A percentile compares a stretch with the other conserved stretches of the same genome.
These are phyloP conservation scores for Claviceps arundinis DNA, from an alignment of 2,329 filamentous ascomycete genomes.

Conservation along the genomic window DNA sequence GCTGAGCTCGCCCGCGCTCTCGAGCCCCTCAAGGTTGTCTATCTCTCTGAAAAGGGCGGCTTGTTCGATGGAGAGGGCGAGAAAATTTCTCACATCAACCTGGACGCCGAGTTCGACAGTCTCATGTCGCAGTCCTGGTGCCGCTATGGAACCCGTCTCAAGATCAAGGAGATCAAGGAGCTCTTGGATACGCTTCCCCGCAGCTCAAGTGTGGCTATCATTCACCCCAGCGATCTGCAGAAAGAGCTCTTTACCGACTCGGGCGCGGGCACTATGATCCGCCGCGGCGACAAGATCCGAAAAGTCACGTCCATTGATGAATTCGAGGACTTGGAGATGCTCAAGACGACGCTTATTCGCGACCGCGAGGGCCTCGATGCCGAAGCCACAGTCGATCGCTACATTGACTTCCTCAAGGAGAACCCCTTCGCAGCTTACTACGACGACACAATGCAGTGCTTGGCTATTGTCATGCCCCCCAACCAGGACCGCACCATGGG, in stretches of 20 bases:
- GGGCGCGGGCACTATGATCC: constrained; percentile 83
- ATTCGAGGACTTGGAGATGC: constrained; percentile 60
- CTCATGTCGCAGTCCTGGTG: constrained; percentile 94
- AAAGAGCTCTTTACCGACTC: constrained; percentile 96
- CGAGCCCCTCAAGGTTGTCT: constrained; percentile 93
- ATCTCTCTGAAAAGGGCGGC: constrained; percentile 95
- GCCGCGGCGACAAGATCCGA: constrained; percentile 79
- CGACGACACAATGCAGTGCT: constrained; percentile 83
- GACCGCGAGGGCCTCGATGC: constrained; percentile 75
- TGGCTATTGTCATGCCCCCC: constrained; percentile 76
- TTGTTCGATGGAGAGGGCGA: constrained; percentile 85
- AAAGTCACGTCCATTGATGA: constrained; percentile 58
- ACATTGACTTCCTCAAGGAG: constrained; percentile 63
- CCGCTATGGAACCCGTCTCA: constrained; percentile 83
- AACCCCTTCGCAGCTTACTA: constrained; percentile 86
- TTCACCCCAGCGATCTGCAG: constrained; percentile 88
- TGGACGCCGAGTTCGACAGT: constrained; percentile 89
- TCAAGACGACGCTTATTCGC: constrained; percentile 72
- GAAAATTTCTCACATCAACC: constrained; percentile 94
- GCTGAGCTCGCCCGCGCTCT: constrained; percentile 81
- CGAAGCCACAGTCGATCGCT: constrained; percentile 72
- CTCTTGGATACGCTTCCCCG: constrained; percentile 77
- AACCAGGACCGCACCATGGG: constrained; percentile 53
- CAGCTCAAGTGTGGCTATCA: constrained; percentile 91
- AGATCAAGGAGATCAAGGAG: constrained; percentile 97